Conservation (phyloP, 1,284 basidiomycete genomes). For the Ceratobasidium sp. region DNA sequence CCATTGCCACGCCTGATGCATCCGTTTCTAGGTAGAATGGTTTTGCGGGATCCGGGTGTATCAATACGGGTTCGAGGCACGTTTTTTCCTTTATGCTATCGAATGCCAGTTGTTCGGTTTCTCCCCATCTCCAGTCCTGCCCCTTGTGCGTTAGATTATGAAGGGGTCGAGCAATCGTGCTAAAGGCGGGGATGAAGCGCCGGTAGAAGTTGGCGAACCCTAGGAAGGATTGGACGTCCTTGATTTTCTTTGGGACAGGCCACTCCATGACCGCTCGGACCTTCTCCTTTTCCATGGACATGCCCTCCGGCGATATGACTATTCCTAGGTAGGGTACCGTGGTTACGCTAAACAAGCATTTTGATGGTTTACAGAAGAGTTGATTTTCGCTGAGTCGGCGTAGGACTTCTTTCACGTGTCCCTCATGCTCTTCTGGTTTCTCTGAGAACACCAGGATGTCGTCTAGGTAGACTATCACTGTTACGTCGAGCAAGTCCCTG, state of each 20-base stretch:
- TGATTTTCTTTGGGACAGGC: slow-evolving; percentile 54
- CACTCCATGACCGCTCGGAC: slow-evolving; percentile 56
- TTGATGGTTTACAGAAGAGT: slow-evolving; percentile 11
- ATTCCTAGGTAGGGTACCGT: slow-evolving; percentile 48
- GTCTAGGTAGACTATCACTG: slow-evolving; percentile 41
- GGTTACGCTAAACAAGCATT: slow-evolving; percentile 49
- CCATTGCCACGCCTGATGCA: slow-evolving; percentile 27
- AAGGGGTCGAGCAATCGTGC: slow-evolving; percentile 49
- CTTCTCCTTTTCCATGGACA: slow-evolving; percentile 59
- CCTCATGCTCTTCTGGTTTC: neutral
- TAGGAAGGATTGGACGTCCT: slow-evolving; percentile 53
- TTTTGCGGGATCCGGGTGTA: slow-evolving; percentile 16
- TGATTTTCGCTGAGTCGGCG: neutral
- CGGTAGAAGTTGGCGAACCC: slow-evolving; percentile 54
- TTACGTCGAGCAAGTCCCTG: slow-evolving; percentile 22
- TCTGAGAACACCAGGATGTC: slow-evolving; percentile 40
- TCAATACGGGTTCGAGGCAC: slow-evolving; percentile 1
- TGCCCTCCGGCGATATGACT: slow-evolving; percentile 52
- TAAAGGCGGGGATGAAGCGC: slow-evolving; percentile 51
- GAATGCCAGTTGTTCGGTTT: slow-evolving; percentile 48
- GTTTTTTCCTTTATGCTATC: slow-evolving; percentile 47
- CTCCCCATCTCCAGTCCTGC: slow-evolving; percentile 44
- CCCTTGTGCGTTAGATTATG: slow-evolving; percentile 48
- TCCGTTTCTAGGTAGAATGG: slow-evolving; percentile 39
- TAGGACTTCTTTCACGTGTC: slow-evolving; percentile 34